Conservation (phyloP, 1,284 basidiomycete species). For the Sutorius eximius region DNA sequence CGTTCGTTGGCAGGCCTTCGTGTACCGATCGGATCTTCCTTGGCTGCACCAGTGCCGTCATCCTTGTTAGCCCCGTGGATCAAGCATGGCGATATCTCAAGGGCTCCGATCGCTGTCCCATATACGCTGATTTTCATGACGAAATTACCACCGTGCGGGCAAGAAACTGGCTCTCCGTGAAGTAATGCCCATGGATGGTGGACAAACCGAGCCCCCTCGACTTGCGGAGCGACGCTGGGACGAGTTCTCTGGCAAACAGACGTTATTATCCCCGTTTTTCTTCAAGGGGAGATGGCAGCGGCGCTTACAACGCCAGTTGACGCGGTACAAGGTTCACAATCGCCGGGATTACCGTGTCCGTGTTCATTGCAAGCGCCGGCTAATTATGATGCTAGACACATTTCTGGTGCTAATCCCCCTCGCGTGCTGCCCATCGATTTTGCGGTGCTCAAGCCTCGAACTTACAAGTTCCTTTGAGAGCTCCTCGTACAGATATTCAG, state of each 20-base stretch:
- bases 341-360: conserved; percentile 31
- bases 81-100: conserved; percentile 84
- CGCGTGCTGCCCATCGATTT: conserved; percentile 78
- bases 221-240: conserved; percentile 81
- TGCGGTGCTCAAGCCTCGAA: conserved; percentile 62
- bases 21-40: conserved; percentile 24
- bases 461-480: conserved; percentile 65
- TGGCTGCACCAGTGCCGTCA: conserved; percentile 20
- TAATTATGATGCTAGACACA: conserved; percentile 5
- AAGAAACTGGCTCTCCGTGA: conserved; percentile 58
- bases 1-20: conserved; percentile 30
- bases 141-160: conserved; percentile 62
- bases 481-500: conserved; percentile 71
- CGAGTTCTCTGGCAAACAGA: conserved; percentile 85
- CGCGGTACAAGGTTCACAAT: conserved; percentile 15
- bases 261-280: conserved; percentile 77
- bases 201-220: conserved; percentile 54
- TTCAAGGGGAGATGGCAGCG: conserved; percentile 42
- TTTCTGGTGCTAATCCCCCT: background rate
- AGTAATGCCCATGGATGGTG: conserved; percentile 47
- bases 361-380: conserved; percentile 26
- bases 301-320: conserved; percentile 13
- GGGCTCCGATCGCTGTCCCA: conserved; percentile 96
- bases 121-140: conserved; percentile 88
- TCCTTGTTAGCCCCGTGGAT: conserved; percentile 81